Percentiles rank a stretch among this genome's conserved stretches.
phyloP scores from a whole-genome alignment of 768 basidiomycete species.

The Hortiboletus flavorubellus region DNA sequence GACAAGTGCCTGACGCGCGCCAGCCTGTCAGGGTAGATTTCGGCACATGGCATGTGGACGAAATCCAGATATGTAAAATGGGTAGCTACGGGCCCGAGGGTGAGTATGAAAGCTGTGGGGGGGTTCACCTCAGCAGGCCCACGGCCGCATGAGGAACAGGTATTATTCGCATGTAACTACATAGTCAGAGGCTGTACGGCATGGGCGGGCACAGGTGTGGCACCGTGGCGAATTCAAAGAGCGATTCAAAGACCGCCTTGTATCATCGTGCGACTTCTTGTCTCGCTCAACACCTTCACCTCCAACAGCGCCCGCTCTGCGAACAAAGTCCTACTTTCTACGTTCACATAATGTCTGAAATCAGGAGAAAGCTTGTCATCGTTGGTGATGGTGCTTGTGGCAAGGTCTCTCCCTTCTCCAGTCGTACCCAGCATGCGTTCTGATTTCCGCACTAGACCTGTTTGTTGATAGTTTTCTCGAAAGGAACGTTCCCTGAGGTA shows the following conservation, averaged over 20 bases:
- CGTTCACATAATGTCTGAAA: conserved; percentile 79
- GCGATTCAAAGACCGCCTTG: conserved; percentile 34
- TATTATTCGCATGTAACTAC: not conserved
- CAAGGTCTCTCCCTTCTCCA: conserved; percentile 55
- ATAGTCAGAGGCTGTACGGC: conserved; percentile 11
- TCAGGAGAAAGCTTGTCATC: conserved; percentile 97
- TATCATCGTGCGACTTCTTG: conserved; percentile 38
- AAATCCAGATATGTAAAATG: conserved; percentile 69
- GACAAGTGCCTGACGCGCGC: conserved; percentile 1
- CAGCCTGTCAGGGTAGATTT: conserved; percentile 41
- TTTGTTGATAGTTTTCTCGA: conserved; percentile 93
- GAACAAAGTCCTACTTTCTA: conserved; percentile 32
- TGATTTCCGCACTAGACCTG: conserved; percentile 59
- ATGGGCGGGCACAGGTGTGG: conserved; percentile 32
- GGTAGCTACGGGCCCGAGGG: conserved; percentile 61
- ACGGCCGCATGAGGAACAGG: not conserved
- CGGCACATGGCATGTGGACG: conserved; percentile 51
- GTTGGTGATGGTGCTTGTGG: conserved; percentile 98
- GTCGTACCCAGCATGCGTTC: conserved; percentile 12
- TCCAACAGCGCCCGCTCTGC: conserved; percentile 35
- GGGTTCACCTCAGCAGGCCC: conserved; percentile 3
- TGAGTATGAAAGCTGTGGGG: conserved; percentile 52
- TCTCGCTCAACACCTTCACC: conserved; percentile 38
- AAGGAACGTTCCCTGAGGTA: conserved; percentile 96
- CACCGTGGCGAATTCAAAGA: conserved; percentile 30